Evolutionary conservation across 2,329 filamentous ascomycete genomes (phyloP), one percentile per base, ranked within the genome.

Genomic region (Xylaria arbuscula): DNA sequence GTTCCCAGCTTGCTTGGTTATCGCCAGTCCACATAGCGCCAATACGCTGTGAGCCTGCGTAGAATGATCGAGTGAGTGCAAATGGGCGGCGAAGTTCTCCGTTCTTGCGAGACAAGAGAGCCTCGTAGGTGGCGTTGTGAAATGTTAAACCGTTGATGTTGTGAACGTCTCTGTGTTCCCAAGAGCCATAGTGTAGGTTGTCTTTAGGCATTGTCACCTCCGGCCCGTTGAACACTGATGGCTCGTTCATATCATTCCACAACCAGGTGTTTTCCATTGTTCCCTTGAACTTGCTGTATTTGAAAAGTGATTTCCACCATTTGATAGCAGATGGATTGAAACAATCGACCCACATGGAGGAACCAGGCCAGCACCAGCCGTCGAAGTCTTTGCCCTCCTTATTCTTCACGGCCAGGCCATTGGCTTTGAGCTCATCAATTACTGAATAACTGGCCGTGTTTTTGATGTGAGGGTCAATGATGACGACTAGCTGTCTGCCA

Each of bases 191-290:
- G 79, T 99, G 96, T 36, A 99, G 81, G 78, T 99, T 99, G 83
- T 99, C 96, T 82, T 98, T 98, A 70, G 96, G 96, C 94, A 98
- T 98, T 5, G 95, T 98, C 2, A 94, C 97, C 81, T 99, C 96
- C 0, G 96, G 96, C 0, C 96, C 96, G 79, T 98, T 98, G 85
- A 99, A 99, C 1, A 99, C 96, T 0, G 96, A 98, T 0, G 96
- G 96, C 83, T 99, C 96, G 78, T 98, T 98, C 96, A 99, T 99
- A 80, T 99, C 96, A 80, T 99, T 99, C 96, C 96, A 99, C 75
- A 99, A 89, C 81, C 93, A 98, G 0, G 93, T 91, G 80, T 98
- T 99, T 72, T 90, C 86, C 74, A 91, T 87, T 1, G 93, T 93
- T 56, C 94, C 94, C 80, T 93, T 93, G 86, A 98, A 99, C 48